These are phyloP conservation scores for Striga hermonthica DNA, from an alignment of 305 asterid genomes.

Conservation along the genomic window DNA sequence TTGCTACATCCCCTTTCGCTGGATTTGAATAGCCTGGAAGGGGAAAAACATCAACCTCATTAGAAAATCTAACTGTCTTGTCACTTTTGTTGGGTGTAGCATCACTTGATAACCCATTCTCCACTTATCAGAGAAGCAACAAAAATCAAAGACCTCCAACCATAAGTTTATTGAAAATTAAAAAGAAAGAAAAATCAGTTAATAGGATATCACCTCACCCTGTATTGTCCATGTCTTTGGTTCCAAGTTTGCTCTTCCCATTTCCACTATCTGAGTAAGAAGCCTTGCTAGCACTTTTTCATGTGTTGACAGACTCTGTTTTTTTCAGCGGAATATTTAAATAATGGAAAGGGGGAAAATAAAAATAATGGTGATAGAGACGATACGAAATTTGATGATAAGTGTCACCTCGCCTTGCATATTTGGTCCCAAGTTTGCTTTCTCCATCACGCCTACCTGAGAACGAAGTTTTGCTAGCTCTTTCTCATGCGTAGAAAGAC, in stretches of 20 bases:
- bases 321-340: constrained; percentile 44
- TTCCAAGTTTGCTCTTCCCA: constrained; percentile 83
- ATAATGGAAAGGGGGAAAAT: constrained; percentile 19
- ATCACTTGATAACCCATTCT: constrained; percentile 23
- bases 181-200: constrained; percentile 10
- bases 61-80: constrained; percentile 46
- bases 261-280: constrained; percentile 60
- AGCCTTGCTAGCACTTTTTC: constrained; percentile 69
- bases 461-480: constrained; percentile 59
- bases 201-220: constrained; percentile 70
- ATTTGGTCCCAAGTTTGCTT: constrained; percentile 75
- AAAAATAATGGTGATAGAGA: not conserved
- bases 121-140: not conserved
- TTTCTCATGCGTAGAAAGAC: constrained; percentile 75
- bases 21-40: not conserved
- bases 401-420: constrained; percentile 88
- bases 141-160: constrained; percentile 27
- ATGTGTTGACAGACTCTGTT: constrained; percentile 64
- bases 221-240: constrained; percentile 92
- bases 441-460: constrained; percentile 76
- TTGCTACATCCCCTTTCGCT: not conserved
- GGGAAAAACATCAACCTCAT: not conserved
- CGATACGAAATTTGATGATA: constrained; percentile 22
- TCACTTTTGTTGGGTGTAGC: constrained; percentile 40
- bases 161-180: constrained; percentile 16